A percentile compares a stretch with the other conserved stretches of the same genome.
Evolutionary conservation across 257 asterid genomes (phyloP).

Genomic region (Solanum pimpinellifolium): DNA sequence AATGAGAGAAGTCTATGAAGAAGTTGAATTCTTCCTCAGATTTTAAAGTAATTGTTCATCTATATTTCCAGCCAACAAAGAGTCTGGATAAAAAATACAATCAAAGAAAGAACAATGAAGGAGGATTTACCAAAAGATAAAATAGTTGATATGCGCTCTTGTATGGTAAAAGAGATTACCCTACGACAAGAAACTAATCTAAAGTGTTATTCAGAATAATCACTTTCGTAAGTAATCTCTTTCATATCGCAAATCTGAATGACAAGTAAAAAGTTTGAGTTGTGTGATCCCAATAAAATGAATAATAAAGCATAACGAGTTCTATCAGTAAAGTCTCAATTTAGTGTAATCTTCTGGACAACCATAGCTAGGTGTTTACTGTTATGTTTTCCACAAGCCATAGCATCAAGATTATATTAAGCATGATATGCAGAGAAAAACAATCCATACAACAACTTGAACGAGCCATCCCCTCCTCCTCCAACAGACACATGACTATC

Average conservation of each 20-base stretch:
- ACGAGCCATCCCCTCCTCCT: not conserved
- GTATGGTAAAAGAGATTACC: too few species aligned
- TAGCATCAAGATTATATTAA: slow-evolving; percentile 9
- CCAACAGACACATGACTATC: not conserved
- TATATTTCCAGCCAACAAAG: too few species aligned
- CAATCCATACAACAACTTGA: not conserved
- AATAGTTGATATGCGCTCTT: too few species aligned
- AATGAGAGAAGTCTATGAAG: not conserved
- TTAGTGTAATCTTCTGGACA: not conserved
- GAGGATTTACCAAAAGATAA: too few species aligned
- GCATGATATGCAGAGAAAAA: slow-evolving; percentile 45
- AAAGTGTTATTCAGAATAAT: not conserved
- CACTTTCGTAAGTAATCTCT: not conserved
- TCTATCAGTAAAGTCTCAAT: not conserved
- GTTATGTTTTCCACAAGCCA: not conserved
- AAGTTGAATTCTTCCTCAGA: not conserved
- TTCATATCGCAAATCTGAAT: not conserved
- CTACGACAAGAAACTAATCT: too few species aligned
- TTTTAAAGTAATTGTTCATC: too few species aligned
- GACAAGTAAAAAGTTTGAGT: not conserved
- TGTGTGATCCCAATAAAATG: not conserved
- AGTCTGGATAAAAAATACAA: too few species aligned
- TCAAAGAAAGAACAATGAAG: too few species aligned
- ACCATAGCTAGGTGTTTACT: not conserved
- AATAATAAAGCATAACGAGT: not conserved